Evolutionary conservation across 495 filamentous ascomycete species (phyloP).

Genomic region (Zalerion maritima): DNA sequence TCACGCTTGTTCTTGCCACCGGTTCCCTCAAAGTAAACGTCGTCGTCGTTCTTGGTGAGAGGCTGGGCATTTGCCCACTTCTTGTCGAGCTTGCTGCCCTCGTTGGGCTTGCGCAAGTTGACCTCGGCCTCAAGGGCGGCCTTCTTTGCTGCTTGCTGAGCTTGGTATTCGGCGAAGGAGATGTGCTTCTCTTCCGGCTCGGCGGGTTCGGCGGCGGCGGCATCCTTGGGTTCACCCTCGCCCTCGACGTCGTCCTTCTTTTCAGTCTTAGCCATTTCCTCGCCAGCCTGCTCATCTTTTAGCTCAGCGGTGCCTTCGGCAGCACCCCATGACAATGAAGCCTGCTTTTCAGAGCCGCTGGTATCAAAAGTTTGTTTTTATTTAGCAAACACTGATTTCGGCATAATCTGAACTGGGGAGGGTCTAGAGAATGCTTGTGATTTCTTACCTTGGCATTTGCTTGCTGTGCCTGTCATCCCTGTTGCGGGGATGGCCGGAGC

Average conservation of each 20-base stretch:
- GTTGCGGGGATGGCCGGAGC: slow-evolving; percentile 29
- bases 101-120: slow-evolving; percentile 75
- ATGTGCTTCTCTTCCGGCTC: slow-evolving; percentile 81
- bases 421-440: slow-evolving; percentile 7
- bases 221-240: slow-evolving; percentile 25
- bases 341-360: slow-evolving; percentile 83
- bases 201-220: slow-evolving; percentile 19
- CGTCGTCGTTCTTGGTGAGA: slow-evolving; percentile 55
- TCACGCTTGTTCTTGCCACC: slow-evolving; percentile 72
- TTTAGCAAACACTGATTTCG: too few relatives aligned
- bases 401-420: slow-evolving; percentile 2
- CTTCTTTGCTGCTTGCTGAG: slow-evolving; percentile 73
- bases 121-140: slow-evolving; percentile 49
- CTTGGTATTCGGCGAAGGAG: slow-evolving; percentile 76
- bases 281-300: slow-evolving; percentile 77
- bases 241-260: slow-evolving; percentile 43
- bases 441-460: slow-evolving; percentile 54
- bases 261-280: slow-evolving; percentile 71
- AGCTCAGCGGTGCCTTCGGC: slow-evolving; percentile 63
- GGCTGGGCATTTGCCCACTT: slow-evolving; percentile 84
- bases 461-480: slow-evolving; percentile 75
- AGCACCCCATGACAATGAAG: slow-evolving; percentile 79
- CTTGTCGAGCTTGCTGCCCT: slow-evolving; percentile 70
- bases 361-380: slow-evolving; percentile 7
- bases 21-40: slow-evolving; percentile 59